These are phyloP conservation scores for Aspergillus niger DNA, from an alignment of 2,329 filamentous ascomycete genomes.

Conservation along the genomic window DNA sequence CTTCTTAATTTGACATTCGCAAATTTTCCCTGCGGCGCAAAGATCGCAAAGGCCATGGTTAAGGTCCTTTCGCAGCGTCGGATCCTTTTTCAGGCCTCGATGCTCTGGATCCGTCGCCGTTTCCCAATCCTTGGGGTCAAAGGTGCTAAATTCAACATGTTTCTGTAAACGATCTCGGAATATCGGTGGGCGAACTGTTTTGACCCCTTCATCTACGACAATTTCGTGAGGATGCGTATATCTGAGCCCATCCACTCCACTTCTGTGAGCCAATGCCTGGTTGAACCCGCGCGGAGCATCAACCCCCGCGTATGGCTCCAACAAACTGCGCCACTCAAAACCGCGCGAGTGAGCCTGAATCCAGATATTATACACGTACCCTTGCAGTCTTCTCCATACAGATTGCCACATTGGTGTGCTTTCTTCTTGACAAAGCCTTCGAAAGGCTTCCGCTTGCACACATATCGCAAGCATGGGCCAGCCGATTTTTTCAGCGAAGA, in stretches of 20 bases:
- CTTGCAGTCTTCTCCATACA: constrained; percentile 18
- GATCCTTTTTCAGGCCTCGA: constrained; percentile 8
- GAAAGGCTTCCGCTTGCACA: constrained; percentile 29
- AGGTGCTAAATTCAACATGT: constrained; percentile 17
- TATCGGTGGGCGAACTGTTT: constrained; percentile 5
- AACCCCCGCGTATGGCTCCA: constrained; percentile 15
- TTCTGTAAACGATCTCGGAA: constrained; percentile 17
- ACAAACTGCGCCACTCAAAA: constrained; percentile 28
- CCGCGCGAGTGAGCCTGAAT: constrained; percentile 27
- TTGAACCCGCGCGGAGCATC: constrained; percentile 5
- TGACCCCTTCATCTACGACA: constrained; percentile 3
- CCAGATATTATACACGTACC: constrained; percentile 27
- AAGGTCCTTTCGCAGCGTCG: constrained; percentile 15
- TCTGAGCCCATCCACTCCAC: background rate
- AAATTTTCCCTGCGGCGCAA: constrained; percentile 19
- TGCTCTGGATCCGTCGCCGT: no score
- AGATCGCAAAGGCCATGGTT: constrained; percentile 22
- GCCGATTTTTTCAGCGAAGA: constrained; percentile 18
- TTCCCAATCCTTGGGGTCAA: constrained; percentile 12
- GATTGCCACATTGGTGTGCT: constrained; percentile 17
- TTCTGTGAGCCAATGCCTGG: background rate
- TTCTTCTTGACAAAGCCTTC: constrained; percentile 11
- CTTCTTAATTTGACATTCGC: constrained; percentile 24
- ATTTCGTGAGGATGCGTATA: constrained; percentile 20
- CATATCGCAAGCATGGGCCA: constrained; percentile 34